Evolutionary conservation across 176 grass and related monocot genomes (phyloP), one percentile per base, ranked within the genome.

Genomic region (Cenchrus purpureus): DNA sequence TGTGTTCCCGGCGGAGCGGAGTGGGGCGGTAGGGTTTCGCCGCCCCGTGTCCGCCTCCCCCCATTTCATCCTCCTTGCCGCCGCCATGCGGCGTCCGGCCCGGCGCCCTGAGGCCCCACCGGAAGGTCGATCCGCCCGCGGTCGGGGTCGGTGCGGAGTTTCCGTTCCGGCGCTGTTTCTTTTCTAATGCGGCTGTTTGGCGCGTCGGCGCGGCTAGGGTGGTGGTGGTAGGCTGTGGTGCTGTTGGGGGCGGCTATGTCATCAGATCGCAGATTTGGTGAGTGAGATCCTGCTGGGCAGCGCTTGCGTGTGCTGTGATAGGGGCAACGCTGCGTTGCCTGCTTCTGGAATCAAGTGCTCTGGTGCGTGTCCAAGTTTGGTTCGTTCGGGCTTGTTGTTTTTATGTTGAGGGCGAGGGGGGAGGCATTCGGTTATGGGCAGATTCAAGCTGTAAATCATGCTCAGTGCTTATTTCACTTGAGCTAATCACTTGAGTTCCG

Each of bases 201-300:
- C 14, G 77, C 61, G 4, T 11, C 50, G 28, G 57, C 42, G 57
- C 44, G 16, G 22, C 43, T 48, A 12, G 77, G 44, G 37, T 1
- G 37, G 37, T 1, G 37, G 37, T 16, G 59, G 28, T 79, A 50
- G 45, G 5, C 44, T 20, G 15, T 52, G 70, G 70, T 73, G 70
- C 70, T 29, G 46, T 52, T 73, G 37, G 46, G 46, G 46, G 70
- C 46, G 70, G 46, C 22, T 25, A 79, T 49, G 63, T 79, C 59
- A 79, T 12, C 49, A 50, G 28, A 79, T 79, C 14, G 45, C 61
- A 52, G 63, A 65, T 79, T 64, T 51, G 58, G 14, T 79, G 60
- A 51, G 70, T 29, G 70, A 51, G 70, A 73, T 79, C 43, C 25
- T 65, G 45, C 59, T 79, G 44, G 60, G 16, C 8, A 63, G 37